Evolutionary conservation across 2,329 filamentous ascomycete genomes (phyloP), one percentile per base, ranked within the genome.

Genomic region (Ambrosiella xylebori): DNA sequence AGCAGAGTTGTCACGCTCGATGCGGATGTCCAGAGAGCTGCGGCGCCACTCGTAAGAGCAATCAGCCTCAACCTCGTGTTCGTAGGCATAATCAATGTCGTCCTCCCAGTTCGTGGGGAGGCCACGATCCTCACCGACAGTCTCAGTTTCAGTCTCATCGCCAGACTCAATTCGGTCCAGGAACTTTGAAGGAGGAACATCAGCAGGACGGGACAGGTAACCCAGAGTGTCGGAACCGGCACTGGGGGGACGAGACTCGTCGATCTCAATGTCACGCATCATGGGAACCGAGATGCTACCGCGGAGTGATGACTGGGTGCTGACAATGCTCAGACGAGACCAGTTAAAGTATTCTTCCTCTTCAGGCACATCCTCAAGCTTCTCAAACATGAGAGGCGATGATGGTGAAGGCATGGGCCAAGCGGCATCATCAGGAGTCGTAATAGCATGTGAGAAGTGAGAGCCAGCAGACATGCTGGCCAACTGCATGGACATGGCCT

Each of bases 21-120:
- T 7, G 17, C 64, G 61, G 13, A 63, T 65, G 53, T 81, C 79
- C 56, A 77, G 63, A 0, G 79, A 82, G 2, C 74, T 70, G 13
- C 77, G 75, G 59, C 81, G 78, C 81, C 81, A 84, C 50, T 81
- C 76, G 63, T 82, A 84, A 61, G 84, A 76, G 64, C 79, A 84
- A 66, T 84, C 73, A 7, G 80, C 81, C 66, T 85, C 82, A 11
- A 76, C 80, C 62, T 81, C 81, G 63, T 85, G 79, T 62, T 84
- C 81, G 64, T 85, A 85, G 65, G 79, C 84, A 67, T 84, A 85
- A 65, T 85, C 82, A 61, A 85, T 84, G 61, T 80, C 80, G 56
- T 83, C 80, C 64, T 85, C 82, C 82, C 82, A 85, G 63, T 71
- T 81, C 27, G 36, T 58, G 11, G 76, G 74, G 7, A 68, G 68